Percentiles rank a stretch among this genome's conserved stretches.
These are phyloP conservation scores for Circinella minor DNA, from an alignment of 371 early-diverging fungal genomes.

Conservation along the genomic window DNA sequence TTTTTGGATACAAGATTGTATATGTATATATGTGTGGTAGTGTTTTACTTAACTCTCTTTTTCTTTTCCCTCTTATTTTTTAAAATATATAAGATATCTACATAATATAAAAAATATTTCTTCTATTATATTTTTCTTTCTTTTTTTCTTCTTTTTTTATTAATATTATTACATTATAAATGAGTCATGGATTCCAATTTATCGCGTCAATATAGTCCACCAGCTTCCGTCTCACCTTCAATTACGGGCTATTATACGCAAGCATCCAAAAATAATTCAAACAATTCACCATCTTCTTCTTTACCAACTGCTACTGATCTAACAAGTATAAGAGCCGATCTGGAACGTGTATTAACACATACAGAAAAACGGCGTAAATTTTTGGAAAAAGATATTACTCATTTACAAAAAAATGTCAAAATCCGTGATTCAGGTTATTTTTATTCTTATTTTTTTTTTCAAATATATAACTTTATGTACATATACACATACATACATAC, in stretches of 20 bases:
- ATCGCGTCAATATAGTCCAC: constrained; percentile 29
- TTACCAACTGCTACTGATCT: constrained; percentile 45
- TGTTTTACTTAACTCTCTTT: too few relatives aligned
- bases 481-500: too few relatives aligned
- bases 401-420: constrained; percentile 29
- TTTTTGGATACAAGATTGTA: too few relatives aligned
- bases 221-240: constrained; percentile 35
- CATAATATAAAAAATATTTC: too few relatives aligned
- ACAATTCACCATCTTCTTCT: constrained; percentile 24
- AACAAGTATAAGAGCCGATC: constrained; percentile 40
- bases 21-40: too few relatives aligned
- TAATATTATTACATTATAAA: neutral
- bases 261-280: constrained; percentile 15
- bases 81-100: too few relatives aligned
- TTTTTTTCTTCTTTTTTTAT: constrained; percentile 1
- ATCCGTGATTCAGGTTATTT: constrained; percentile 22
- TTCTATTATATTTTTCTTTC: neutral
- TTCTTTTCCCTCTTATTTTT: too few relatives aligned
- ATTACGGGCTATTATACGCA: constrained; percentile 34
- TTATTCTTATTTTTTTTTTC: too few relatives aligned
- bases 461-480: neutral
- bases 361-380: constrained; percentile 36
- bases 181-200: constrained; percentile 19
- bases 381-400: constrained; percentile 33
- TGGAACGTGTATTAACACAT: constrained; percentile 39